Percentiles rank a stretch among this genome's conserved stretches.
phyloP scores from a whole-genome alignment of 2,329 filamentous ascomycete genomes.

The Fusarium sp. region DNA sequence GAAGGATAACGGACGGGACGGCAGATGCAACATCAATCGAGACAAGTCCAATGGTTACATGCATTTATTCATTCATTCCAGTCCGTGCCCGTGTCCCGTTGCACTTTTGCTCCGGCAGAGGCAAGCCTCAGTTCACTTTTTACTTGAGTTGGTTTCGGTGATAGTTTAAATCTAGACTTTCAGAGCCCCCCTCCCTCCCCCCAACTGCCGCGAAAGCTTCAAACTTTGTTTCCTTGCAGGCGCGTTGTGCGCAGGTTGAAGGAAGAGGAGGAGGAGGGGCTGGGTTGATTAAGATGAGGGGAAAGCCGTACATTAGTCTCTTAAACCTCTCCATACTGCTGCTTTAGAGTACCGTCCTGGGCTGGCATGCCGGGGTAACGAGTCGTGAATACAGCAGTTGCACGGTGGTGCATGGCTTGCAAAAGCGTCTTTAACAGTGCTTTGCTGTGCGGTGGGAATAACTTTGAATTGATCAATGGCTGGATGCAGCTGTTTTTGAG shows the following conservation, averaged over 20 bases:
- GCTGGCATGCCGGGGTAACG: background rate
- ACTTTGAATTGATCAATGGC: slow-evolving; percentile 11
- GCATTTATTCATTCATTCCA: slow-evolving; percentile 11
- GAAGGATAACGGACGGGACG: slow-evolving; percentile 39
- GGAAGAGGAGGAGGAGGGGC: background rate
- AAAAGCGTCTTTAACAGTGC: slow-evolving; percentile 26
- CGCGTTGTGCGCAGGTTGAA: slow-evolving; percentile 12
- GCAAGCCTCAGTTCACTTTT: background rate
- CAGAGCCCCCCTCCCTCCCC: background rate
- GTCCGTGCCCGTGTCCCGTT: background rate
- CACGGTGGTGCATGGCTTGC: slow-evolving; percentile 22
- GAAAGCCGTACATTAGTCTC: slow-evolving; percentile 10
- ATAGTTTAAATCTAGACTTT: background rate
- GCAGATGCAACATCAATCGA: slow-evolving; percentile 11
- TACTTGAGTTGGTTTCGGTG: background rate
- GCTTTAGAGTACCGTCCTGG: slow-evolving; percentile 10
- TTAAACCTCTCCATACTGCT: slow-evolving; percentile 6
- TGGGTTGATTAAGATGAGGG: background rate
- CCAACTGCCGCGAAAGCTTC: slow-evolving; percentile 21
- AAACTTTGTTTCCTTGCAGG: slow-evolving; percentile 15
- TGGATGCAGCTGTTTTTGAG: background rate
- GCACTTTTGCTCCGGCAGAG: slow-evolving; percentile 25
- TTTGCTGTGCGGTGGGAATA: background rate
- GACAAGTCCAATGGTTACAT: slow-evolving; percentile 6
- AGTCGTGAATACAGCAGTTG: slow-evolving; percentile 5